Base-by-base conservation (phyloP, 805 yeast genomes). In the Starmerella stellata region DNA sequence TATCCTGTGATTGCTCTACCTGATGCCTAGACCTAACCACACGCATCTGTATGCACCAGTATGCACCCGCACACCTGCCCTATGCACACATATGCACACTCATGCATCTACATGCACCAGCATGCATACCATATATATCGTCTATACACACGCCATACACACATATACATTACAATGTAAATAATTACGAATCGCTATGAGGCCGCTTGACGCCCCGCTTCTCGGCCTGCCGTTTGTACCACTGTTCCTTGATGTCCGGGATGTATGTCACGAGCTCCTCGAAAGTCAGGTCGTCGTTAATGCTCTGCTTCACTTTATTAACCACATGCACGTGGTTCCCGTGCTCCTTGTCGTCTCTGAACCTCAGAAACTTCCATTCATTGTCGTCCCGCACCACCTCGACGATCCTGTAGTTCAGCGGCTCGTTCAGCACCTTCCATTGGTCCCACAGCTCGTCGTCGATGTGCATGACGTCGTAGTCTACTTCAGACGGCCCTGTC, bases 331-430 rank as follows among this genome's bases (percentile, higher is more conserved):
- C 58, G 56, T 82, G 93, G 56, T 90, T 90, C 7, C 93, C 96
- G 52, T 79, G 76, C 15, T 69, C 58, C 54, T 90, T 90, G 58
- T 90, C 99, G 60, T 90, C 94, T 54, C 99, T 68, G 57, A 87
- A 90, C 43, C 99, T 66, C 41, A 87, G 56, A 63, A 80, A 66
- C 43, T 72, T 72, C 98, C 98, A 90, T 3, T 77, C 76, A 35
- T 68, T 66, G 19, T 62, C 61, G 44, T 74, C 78, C 53, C 74
- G 70, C 39, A 78, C 66, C 45, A 90, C 82, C 57, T 90, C 99
- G 1, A 75, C 85, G 23, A 92, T 72, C 44, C 96, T 65, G 18
- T 85, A 93, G 52, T 87, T 81, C 37, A 90, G 65, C 0, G 95
- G 94, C 56, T 87, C 85, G 14, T 70, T 67, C 20, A 76, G 55